Evolutionary conservation across 2,329 filamentous ascomycete species (phyloP), one percentile per base, ranked within the genome.

Genomic region (Penicillium glabrum): DNA sequence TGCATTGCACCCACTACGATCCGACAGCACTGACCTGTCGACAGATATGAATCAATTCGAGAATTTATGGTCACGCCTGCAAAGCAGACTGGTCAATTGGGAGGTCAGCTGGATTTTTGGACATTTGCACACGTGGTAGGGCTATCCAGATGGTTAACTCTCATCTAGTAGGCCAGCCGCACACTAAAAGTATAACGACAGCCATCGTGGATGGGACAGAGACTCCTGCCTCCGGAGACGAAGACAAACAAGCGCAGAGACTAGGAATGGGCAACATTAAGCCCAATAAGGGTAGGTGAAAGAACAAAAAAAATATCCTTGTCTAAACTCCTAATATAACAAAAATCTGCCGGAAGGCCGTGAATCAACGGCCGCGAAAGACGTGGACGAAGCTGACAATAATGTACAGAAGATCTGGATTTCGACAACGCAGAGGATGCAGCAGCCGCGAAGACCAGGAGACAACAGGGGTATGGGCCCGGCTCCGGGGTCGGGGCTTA

Each of bases 61-160:
- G 79, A 76, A n/a, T 77, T 81, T 53, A 79, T 76, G 2, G 62
- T 79, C 16, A 77, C 80, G 0, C 80, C 80, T 51, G 70, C 74
- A 16, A 87, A 85, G 63, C 77, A 82, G 56, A 76, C 78, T 24
- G 86, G 85, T 7, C 83, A 86, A 67, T 68, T 88, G 27, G 81
- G 82, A 58, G 73, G 83, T 84, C 74, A 51, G 67, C 54, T 44
- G 5, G 4, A 10, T 13, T 11, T 3, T 21, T 44, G n/a, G 10
- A 16, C 19, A 14, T 9, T 37, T 1, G 48, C 11, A 14, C 5
- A 23, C 19, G 9, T 27, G 29, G 16, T 3, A 19, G 37, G 35
- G 16, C 33, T n/a, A 41, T 41, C 16, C 10, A 39, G 10, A 5
- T 21, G 11, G 39, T 57, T 64, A 39, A 64, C 44, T 39, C 31